These are phyloP conservation scores for Hymenochaete sp. DNA, from an alignment of 1,284 basidiomycete genomes.

Conservation along the genomic window DNA sequence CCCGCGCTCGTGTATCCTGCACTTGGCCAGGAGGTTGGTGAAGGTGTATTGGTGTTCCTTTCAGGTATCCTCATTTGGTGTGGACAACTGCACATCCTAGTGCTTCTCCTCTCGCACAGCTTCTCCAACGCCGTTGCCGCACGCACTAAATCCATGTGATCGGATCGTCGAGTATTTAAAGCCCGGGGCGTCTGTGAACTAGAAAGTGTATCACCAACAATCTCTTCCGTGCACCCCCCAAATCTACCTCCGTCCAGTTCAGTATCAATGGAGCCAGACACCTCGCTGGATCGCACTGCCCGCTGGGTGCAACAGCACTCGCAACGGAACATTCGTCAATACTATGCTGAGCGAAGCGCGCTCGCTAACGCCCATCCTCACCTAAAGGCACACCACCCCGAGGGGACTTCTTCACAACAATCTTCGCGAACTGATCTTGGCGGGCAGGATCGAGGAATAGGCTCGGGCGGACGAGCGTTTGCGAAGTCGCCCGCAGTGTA, in stretches of 20 bases:
- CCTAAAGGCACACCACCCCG: conserved; percentile 1
- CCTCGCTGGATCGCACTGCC: conserved; percentile 15
- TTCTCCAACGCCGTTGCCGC: no score
- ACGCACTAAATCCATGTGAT: conserved; percentile 18
- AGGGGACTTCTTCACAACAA: conserved; percentile 15
- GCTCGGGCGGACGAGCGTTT: conserved; percentile 13
- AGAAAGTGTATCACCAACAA: no score
- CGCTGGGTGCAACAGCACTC: conserved; percentile 16
- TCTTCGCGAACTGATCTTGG: conserved; percentile 16
- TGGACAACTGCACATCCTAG: conserved; percentile 10
- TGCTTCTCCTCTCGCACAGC: conserved; percentile 9
- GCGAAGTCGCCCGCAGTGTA: conserved; percentile 6
- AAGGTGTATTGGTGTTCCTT: no score
- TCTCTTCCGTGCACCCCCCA: no score
- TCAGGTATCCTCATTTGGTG: conserved; percentile 10
- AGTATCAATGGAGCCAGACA: conserved; percentile 13
- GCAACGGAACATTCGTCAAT: conserved; percentile 11
- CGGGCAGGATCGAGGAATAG: conserved; percentile 10
- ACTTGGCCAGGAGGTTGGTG: no score
- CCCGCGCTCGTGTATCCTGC: conserved; percentile 4
- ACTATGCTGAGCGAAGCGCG: neutral
- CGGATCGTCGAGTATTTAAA: conserved; percentile 14
- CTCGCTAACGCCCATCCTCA: no score
- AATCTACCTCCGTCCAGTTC: neutral
- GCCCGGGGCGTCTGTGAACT: no score